Base-by-base conservation (phyloP, 2,329 filamentous ascomycete genomes). In the Coniochaeta sp. region DNA sequence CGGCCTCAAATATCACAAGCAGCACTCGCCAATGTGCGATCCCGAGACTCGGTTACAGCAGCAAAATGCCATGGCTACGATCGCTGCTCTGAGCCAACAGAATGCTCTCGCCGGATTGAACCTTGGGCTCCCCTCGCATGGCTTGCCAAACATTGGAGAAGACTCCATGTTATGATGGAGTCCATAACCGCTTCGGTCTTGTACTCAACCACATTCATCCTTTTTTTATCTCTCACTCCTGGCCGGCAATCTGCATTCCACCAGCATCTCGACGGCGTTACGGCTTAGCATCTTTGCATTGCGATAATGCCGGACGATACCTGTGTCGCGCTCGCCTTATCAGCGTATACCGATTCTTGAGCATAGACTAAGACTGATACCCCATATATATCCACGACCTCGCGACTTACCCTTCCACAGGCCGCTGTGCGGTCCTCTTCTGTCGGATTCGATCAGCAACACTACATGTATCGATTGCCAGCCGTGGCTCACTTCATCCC, bases 1-100 rank as follows among this genome's bases (percentile, higher is more conserved):
- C 75, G 95, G 95, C 7, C 84, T 99, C 63, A 99, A 99, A 86
- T 99, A 99, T 72, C 85, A 88, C 77, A 91, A 90, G 74, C 85
- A 88, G 64, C 89, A 97, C 73, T 95, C 91, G 14, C 89, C 91
- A 26, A 89, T 89, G 58, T 97, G 93, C 78, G 96, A 96, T 70
- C 91, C 92, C 0, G 92, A 96, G 63, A 85, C 84, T 60, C 79
- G 83, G 65, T 75, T 70, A 4, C 72, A 74, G 57, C 73, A 74
- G 55, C 72, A 74, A 58, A 74, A 69, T 30, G 63, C 73, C 7
- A 62, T 74, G 28, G 70, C 72, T 5, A 69, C 69, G 6, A 70
- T 74, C 63, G 70, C 72, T 24, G 68, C 67, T 12, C 63, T 67
- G 9, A 64, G 67, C 8, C 65, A 67, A 22, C 67, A 67, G 57